A percentile compares a stretch with the other conserved stretches of the same genome.
phyloP scores from a whole-genome alignment of 495 filamentous ascomycete species.

The Penicillium angulare region DNA sequence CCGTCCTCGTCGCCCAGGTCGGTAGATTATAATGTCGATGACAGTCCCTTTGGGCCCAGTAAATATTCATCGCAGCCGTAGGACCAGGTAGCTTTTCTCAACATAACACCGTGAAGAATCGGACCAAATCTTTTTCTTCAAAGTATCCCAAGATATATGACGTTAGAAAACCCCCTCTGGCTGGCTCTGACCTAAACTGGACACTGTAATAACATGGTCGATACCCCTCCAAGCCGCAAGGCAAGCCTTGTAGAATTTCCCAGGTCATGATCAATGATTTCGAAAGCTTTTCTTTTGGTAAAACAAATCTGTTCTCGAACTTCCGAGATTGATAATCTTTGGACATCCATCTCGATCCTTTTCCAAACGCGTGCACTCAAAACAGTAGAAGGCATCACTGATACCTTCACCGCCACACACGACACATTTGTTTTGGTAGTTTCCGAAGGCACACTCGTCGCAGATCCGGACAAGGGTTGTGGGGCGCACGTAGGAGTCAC shows the following conservation, averaged over 20 bases:
- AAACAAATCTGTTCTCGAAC: constrained; percentile 90
- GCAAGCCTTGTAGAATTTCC: constrained; percentile 8
- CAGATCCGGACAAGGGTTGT: constrained; percentile 97
- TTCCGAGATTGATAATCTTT: constrained; percentile 98
- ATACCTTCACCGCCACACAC: constrained; percentile 99
- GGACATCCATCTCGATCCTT: constrained; percentile 98
- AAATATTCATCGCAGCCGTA: constrained; percentile 1
- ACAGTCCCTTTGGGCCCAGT: background rate
- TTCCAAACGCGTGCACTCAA: constrained; percentile 95
- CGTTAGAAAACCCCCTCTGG: background rate
- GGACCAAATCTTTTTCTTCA: background rate
- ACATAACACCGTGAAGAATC: background rate
- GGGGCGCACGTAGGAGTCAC: constrained; percentile 97
- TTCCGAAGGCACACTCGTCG: constrained; percentile 98
- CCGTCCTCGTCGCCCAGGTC: constrained; percentile 85
- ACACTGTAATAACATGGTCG: background rate
- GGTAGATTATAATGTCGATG: constrained; percentile 27
- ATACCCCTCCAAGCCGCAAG: constrained; percentile 11
- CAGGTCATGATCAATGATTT: constrained; percentile 53
- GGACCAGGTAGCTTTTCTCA: background rate
- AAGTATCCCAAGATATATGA: background rate
- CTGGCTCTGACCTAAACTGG: background rate
- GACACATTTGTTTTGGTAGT: constrained; percentile 99
- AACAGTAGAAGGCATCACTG: constrained; percentile 99
- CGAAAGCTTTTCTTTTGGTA: constrained; percentile 79